Percentiles rank a stretch among this genome's conserved stretches.
phyloP scores from a whole-genome alignment of 2,329 filamentous ascomycete species.

The Penicillium sp. region DNA sequence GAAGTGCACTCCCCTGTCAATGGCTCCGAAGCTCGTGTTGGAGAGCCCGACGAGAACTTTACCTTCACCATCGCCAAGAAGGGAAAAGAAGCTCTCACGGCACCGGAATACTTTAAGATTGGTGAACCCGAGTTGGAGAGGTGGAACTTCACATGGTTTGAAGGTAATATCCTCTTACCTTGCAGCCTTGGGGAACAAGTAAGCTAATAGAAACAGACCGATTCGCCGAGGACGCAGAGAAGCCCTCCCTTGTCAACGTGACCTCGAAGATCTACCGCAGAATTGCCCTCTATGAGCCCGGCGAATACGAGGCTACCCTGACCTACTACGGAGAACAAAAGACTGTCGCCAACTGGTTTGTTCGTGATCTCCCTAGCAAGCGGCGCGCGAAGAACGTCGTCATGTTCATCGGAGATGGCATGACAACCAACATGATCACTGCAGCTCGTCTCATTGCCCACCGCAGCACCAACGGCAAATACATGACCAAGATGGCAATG shows the following conservation, averaged over 20 bases:
- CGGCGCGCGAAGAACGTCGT: constrained; percentile 82
- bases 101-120: constrained; percentile 66
- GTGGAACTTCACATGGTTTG: constrained; percentile 83
- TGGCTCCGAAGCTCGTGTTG: constrained; percentile 73
- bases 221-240: constrained; percentile 69
- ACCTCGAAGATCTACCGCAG: constrained; percentile 74
- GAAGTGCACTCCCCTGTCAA: constrained; percentile 80
- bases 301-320: constrained; percentile 72
- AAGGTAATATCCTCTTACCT: constrained; percentile 48
- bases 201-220: constrained; percentile 51
- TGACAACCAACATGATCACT: constrained; percentile 51
- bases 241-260: constrained; percentile 72
- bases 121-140: constrained; percentile 70
- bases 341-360: constrained; percentile 73
- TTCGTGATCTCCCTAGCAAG: constrained; percentile 65
- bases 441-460: constrained; percentile 78
- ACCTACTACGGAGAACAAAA: constrained; percentile 70
- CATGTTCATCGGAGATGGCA: constrained; percentile 73
- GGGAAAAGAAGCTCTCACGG: constrained; percentile 44
- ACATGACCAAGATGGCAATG: constrained; percentile 70
- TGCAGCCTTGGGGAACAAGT: not conserved
- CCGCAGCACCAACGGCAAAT: constrained; percentile 80
- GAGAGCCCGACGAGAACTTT: constrained; percentile 66
- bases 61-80: constrained; percentile 71
- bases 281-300: constrained; percentile 73